phyloP scores from a whole-genome alignment of 1,139 yeast species.

The Saccharomyces pastorianus region DNA sequence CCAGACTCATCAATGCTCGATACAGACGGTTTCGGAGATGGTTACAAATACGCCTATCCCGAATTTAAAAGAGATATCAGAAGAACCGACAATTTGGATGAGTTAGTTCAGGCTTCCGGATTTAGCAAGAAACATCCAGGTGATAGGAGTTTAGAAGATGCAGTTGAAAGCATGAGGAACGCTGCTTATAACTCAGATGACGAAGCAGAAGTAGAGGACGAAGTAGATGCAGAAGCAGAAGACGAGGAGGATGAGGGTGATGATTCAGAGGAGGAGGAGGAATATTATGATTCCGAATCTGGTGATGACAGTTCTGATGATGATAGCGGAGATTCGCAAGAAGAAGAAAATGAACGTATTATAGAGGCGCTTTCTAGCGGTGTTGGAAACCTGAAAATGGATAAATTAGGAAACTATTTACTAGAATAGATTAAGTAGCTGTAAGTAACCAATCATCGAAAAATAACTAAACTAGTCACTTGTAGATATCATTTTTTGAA shows the following conservation, averaged over 20 bases:
- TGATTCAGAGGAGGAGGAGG: conserved; percentile 27
- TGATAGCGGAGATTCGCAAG: conserved; percentile 34
- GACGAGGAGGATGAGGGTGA: conserved; percentile 31
- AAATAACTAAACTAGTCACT: too few relatives aligned
- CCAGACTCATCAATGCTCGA: conserved; percentile 62
- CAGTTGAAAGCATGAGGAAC: conserved; percentile 57
- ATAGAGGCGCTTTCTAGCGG: conserved; percentile 61
- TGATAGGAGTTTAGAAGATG: conserved; percentile 65
- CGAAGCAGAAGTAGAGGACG: conserved; percentile 14
- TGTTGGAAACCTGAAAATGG: conserved; percentile 58
- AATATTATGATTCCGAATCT: conserved; percentile 9
- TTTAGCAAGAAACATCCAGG: conserved; percentile 62
- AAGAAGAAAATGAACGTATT: conserved; percentile 64
- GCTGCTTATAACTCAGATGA: conserved; percentile 32
- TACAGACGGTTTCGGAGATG: conserved; percentile 72
- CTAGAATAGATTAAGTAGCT: conserved; percentile 35
- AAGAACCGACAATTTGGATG: conserved; percentile 64
- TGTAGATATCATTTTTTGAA: too few relatives aligned
- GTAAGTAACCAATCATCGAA: not conserved
- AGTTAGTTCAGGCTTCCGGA: conserved; percentile 89
- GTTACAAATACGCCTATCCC: conserved; percentile 72
- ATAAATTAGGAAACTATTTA: conserved; percentile 71
- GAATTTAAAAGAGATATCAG: conserved; percentile 65
- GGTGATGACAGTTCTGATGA: conserved; percentile 29
- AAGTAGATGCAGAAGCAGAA: conserved; percentile 23